Evolutionary conservation across 148 eudicot species (phyloP).

Genomic region (Nepenthes gracilis): DNA sequence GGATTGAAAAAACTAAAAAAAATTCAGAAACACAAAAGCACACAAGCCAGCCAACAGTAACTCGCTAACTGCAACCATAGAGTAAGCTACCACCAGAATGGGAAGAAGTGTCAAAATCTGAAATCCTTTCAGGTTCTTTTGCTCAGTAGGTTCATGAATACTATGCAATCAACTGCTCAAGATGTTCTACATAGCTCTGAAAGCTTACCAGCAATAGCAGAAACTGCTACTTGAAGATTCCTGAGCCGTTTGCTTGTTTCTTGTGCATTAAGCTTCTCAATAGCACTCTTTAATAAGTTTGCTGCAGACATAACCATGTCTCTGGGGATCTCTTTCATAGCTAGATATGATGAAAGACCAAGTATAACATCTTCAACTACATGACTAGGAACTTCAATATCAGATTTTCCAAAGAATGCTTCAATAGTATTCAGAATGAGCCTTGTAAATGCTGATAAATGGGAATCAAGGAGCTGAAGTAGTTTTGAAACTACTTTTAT

Average conservation of each 20-base stretch:
- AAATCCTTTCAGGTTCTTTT: too few relatives aligned
- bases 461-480: constrained; percentile 33
- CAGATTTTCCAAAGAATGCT: constrained; percentile 35
- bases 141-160: too few relatives aligned
- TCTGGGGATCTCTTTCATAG: constrained; percentile 26
- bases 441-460: constrained; percentile 40
- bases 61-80: too few relatives aligned
- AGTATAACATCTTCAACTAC: constrained; percentile 30
- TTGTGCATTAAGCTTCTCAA: constrained; percentile 38
- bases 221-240: constrained; percentile 27
- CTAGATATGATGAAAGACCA: constrained; percentile 38
- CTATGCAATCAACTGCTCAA: not conserved
- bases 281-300: constrained; percentile 30
- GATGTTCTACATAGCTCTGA: not conserved
- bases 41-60: too few relatives aligned
- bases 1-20: too few relatives aligned
- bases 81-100: too few relatives aligned
- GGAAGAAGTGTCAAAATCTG: too few relatives aligned
- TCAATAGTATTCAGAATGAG: constrained; percentile 47
- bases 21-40: too few relatives aligned
- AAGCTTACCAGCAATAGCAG: constrained; percentile 46
- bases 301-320: constrained; percentile 58
- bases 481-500: constrained; percentile 29
- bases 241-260: constrained; percentile 33
- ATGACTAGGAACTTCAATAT: constrained; percentile 18